phyloP scores from a whole-genome alignment of 192 early-diverging fungal species.

The Coemansia sp. region DNA sequence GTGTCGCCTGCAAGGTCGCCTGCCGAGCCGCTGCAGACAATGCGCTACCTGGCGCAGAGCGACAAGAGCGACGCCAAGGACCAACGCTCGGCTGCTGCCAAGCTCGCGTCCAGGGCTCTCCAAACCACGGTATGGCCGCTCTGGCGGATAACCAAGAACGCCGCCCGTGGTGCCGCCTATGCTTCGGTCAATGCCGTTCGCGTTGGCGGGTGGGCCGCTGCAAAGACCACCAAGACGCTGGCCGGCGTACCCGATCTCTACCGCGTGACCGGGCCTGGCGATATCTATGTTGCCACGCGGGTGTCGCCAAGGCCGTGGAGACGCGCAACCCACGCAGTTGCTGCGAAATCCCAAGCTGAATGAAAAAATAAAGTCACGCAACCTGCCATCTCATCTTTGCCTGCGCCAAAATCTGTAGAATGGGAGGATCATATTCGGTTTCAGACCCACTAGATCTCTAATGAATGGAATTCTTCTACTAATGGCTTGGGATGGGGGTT shows the following conservation, averaged over 20 bases:
- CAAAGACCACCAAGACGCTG: conserved; percentile 32
- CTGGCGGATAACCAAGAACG: conserved; percentile 13
- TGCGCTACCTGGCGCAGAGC: not conserved
- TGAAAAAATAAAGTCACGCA: not conserved
- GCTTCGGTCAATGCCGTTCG: conserved; percentile 26
- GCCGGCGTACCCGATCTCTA: conserved; percentile 54
- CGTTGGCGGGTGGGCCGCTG: conserved; percentile 27
- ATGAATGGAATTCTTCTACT: too few species aligned
- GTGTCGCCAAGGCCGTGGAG: conserved; percentile 49
- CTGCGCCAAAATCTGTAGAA: too few species aligned
- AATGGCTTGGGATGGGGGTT: too few species aligned
- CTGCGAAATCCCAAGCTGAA: conserved; percentile 24
- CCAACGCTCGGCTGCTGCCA: not conserved
- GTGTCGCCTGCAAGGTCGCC: conserved; percentile 32
- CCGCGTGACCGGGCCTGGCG: conserved; percentile 45
- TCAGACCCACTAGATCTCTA: not conserved
- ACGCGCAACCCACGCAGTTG: conserved; percentile 24
- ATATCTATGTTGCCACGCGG: conserved; percentile 47
- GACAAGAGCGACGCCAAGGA: not conserved
- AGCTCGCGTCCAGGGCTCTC: conserved; percentile 4
- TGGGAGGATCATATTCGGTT: not conserved
- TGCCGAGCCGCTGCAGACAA: conserved; percentile 27
- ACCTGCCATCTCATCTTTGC: not conserved
- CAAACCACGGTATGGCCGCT: conserved; percentile 8
- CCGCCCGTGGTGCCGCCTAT: conserved; percentile 4